Base-by-base conservation (phyloP, 1,284 basidiomycete genomes). In the Malassezia sp. region DNA sequence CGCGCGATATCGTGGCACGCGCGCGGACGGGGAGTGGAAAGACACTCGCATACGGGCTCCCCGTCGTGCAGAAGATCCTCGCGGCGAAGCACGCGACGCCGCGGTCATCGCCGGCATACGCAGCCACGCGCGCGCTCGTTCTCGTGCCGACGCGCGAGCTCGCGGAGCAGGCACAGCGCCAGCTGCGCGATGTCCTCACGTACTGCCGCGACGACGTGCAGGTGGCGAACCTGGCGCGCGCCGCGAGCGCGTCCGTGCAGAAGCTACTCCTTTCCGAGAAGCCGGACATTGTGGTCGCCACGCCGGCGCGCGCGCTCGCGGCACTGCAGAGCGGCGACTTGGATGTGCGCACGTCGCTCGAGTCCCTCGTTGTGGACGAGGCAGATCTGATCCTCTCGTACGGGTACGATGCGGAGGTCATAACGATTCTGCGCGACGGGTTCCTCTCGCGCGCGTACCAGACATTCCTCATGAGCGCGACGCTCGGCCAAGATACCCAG, bases 341-440 rank as follows among this genome's bases (percentile, higher is more conserved):
- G 15, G 47, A 53, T 15, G 45, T 70, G 21, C 52, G 52, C 74
- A 20, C 75, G 74, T 37, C 44, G 0, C 74, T 97, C 20, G 83
- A 89, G 45, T 84, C 85, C 14, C 79, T 99, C 12, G 85, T 93
- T 17, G 88, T 99, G 51, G 93, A 99, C 71, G 93, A 99, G 73
- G 93, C 93, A 10, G 93, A 99, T 70, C 79, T 99, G 22, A 85
- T 99, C 45, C 77, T 99, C 8, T 95, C 90, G 0, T 97, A 97
- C 69, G 93, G 93, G 5, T 88, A 97, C 65, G 72, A 90, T 59
- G 83, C 86, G 57, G 89, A 95, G 60, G 79, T 96, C 32, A 80
- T 81, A 30, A 78, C 84, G 46, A 84, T 97, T 38, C 80, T 95
- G 56, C 77, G 76, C 41, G 83, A 82, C 17, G 54, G 53, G 41